Percentiles rank a stretch among this genome's conserved stretches.
These are phyloP conservation scores for Kwoniella newhampshirensis DNA, from an alignment of 768 basidiomycete species.

Conservation along the genomic window DNA sequence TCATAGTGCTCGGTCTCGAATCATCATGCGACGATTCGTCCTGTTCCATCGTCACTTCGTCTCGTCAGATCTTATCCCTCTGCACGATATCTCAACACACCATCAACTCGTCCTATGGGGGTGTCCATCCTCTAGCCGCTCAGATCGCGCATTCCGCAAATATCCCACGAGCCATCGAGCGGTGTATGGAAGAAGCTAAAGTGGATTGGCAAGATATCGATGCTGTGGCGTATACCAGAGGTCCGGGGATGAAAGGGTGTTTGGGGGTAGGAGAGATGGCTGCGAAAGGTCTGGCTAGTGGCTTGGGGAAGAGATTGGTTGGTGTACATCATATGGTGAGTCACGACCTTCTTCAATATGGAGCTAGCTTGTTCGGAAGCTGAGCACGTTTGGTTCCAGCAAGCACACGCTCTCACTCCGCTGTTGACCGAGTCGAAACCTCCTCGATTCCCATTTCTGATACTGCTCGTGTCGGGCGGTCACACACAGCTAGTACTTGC, in stretches of 20 bases:
- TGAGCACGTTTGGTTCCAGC: too few species aligned
- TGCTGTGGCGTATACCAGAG: conserved; percentile 87
- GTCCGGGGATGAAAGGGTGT: conserved; percentile 68
- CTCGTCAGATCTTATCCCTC: conserved; percentile 69
- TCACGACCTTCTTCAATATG: conserved; percentile 11
- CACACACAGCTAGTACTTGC: conserved; percentile 86
- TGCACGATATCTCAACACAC: conserved; percentile 79
- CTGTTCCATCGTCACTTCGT: conserved; percentile 76
- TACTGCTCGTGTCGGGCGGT: conserved; percentile 86
- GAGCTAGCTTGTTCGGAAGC: not conserved
- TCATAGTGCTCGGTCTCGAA: conserved; percentile 61
- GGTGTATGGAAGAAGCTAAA: conserved; percentile 67
- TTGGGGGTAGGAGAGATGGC: conserved; percentile 75
- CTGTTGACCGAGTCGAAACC: conserved; percentile 61
- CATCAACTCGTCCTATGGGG: conserved; percentile 51
- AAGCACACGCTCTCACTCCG: conserved; percentile 87
- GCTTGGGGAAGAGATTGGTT: conserved; percentile 71
- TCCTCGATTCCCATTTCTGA: conserved; percentile 79
- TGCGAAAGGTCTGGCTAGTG: conserved; percentile 81
- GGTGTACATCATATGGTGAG: conserved; percentile 94
- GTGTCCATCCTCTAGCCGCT: conserved; percentile 60
- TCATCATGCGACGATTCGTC: conserved; percentile 94
- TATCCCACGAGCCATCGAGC: conserved; percentile 71
- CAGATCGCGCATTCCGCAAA: conserved; percentile 75
- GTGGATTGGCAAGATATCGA: conserved; percentile 67